Evolutionary conservation across 768 basidiomycete species (phyloP).

Genomic region (Kwoniella sp.): DNA sequence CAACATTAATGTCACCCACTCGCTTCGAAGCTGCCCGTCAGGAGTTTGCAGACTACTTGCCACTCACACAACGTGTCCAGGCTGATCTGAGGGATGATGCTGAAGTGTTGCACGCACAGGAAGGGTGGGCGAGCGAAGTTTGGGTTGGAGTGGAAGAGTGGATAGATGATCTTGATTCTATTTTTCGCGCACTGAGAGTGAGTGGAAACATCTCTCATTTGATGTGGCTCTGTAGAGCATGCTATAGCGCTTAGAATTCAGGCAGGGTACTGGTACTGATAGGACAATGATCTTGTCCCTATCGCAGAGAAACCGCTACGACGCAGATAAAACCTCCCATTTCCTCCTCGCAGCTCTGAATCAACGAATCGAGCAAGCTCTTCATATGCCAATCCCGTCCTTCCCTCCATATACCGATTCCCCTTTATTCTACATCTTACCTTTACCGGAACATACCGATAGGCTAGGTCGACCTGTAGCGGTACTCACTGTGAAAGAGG

Average conservation of each 20-base stretch:
- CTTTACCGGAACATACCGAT: constrained; percentile 43
- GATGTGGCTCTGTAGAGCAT: too few relatives aligned
- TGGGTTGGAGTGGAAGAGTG: constrained; percentile 40
- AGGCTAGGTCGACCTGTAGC: constrained; percentile 43
- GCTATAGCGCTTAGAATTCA: too few relatives aligned
- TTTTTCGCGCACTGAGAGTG: constrained; percentile 43
- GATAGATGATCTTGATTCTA: constrained; percentile 36
- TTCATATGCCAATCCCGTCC: constrained; percentile 37
- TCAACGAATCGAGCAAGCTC: constrained; percentile 27
- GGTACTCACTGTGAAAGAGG: constrained; percentile 44
- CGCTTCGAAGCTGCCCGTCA: constrained; percentile 23
- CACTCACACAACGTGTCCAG: constrained; percentile 37
- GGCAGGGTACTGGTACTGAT: too few relatives aligned
- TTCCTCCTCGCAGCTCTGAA: constrained; percentile 32
- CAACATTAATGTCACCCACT: background rate
- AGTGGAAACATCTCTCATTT: too few relatives aligned
- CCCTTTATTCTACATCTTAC: constrained; percentile 49
- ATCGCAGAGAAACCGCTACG: constrained; percentile 44
- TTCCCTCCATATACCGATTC: constrained; percentile 35
- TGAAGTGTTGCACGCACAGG: constrained; percentile 37
- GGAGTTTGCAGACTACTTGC: constrained; percentile 42
- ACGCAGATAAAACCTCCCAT: constrained; percentile 27
- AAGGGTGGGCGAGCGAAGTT: constrained; percentile 44
- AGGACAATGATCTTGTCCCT: too few relatives aligned
- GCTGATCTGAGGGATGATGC: constrained; percentile 37